Evolutionary conservation across 2,329 filamentous ascomycete genomes (phyloP), one percentile per base, ranked within the genome.

Genomic region (Fusarium beomiforme): DNA sequence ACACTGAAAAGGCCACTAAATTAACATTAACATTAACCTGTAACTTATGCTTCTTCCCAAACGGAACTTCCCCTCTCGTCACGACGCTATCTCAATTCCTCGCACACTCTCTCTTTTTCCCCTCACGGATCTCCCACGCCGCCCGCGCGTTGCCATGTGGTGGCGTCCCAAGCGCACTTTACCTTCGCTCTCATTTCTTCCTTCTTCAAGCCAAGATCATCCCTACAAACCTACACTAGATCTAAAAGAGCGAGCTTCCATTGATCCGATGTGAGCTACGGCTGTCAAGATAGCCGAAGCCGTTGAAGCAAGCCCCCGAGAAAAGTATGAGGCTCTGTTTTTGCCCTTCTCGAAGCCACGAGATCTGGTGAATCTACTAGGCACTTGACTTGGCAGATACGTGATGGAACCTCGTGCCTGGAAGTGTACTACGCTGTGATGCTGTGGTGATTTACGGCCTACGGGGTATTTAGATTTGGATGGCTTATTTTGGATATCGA

Each of bases 241-340:
- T 72, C 72, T 5, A 72, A 76, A 75, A 63, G 56, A 65, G 74
- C 51, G 21, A 51, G 37, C 60, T 76, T 76, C 74, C 74, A 70
- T 53, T 75, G 56, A 72, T 49, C 74, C 74, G 74, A 64, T 41
- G 43, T 59, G 53, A 58, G 37, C 70, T 56, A 73, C 74, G 74
- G 74, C 70, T 75, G 70, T 72, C 71, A 62, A 43, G 74, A 76
- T 76, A 76, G 74, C 74, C 74, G 74, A 72, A 59, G 62, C 72
- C 65, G 63, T 72, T 75, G 70, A 68, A 47, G 68, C 57, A 72
- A 63, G 44, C 72, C 70, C 59, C 59, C 56, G 31, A 21, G 24
- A 31, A 17, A 51, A n/a, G 29, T 51, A 47, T 64, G 59, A 60
- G 63, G 69, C 63, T 67, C 57, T 64, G 44, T 69, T 21, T 49